Base-by-base conservation (phyloP, 768 basidiomycete species). In the Mycena belliarum region DNA sequence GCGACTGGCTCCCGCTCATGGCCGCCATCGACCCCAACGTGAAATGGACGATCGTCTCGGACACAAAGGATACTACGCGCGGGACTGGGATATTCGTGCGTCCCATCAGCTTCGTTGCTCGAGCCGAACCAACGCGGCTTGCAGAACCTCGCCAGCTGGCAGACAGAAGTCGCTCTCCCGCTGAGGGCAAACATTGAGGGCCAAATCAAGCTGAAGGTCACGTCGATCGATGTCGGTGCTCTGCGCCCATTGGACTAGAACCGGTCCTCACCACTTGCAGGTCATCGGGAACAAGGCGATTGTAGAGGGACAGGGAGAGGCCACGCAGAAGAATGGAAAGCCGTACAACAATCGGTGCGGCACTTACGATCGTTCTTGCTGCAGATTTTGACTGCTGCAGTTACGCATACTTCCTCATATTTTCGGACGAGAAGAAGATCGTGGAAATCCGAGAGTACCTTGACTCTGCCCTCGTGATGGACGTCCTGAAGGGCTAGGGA, bases 381-480 rank as follows among this genome's bases (percentile, higher is more conserved):
- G 33, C 14, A 35, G n/a, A n/a, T n/a, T n/a, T n/a, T n/a, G n/a
- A n/a, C n/a, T n/a, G n/a, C n/a, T n/a, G n/a, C 33, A 46, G 45
- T 11, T 46, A 29, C 28, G 45, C 45, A 7, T 46, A 45, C 45
- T 47, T 55, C 45, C n/a, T 55, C 8, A 55, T 32, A 23, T 55
- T 47, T 45, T 55, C 53, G 15, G 53, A 55, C 10, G 53, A 38
- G 35, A 55, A 44, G 4, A 55, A 55, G 42, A 48, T 55, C n/a
- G 37, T 55, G 18, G 35, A 47, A 38, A 55, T 55, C 10, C 45
- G 45, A 3, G 53, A 55, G 32, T 55, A 53, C 20, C 43, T 53
- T 6, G 52, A 53, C 18, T 45, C 52, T 6, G 52, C 52, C 24
- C 44, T 53, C 1, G 42, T 44, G n/a, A n/a, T n/a, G n/a, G n/a